These are phyloP conservation scores for Pythium guiyangense DNA, from an alignment of 352 stramenopile species.

Conservation along the genomic window DNA sequence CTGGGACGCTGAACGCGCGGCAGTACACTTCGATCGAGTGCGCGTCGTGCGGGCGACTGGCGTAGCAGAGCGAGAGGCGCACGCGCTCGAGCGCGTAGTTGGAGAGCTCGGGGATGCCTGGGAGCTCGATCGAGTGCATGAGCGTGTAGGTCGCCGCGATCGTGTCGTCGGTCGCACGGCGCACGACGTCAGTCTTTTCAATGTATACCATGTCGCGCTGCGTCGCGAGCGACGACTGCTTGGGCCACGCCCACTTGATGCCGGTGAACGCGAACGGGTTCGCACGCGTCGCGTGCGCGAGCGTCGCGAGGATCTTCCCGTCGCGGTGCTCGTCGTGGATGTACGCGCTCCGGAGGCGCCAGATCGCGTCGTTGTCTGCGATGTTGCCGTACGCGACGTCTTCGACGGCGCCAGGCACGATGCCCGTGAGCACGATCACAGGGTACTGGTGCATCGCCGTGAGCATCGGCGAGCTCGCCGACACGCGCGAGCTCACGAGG, in stretches of 20 bases:
- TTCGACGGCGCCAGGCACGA: constrained; percentile 32
- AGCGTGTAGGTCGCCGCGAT: constrained; percentile 7
- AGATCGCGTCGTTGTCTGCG: constrained; percentile 32
- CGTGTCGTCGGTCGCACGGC: background rate
- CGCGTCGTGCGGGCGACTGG: constrained; percentile 14
- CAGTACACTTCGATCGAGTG: constrained; percentile 23
- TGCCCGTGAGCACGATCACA: constrained; percentile 30
- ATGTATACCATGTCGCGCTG: constrained; percentile 11
- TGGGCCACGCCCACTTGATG: constrained; percentile 32
- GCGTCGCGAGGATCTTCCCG: constrained; percentile 27
- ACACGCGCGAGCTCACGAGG: too few species aligned
- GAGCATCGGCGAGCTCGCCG: too few species aligned
- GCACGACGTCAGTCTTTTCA: constrained; percentile 10
- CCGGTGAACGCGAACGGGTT: constrained; percentile 40
- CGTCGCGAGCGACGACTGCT: background rate
- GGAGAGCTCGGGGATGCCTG: constrained; percentile 9
- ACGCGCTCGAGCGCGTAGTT: constrained; percentile 16
- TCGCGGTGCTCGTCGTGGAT: constrained; percentile 34
- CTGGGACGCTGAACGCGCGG: constrained; percentile 18
- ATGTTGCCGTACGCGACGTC: constrained; percentile 36
- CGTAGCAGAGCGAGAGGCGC: constrained; percentile 24
- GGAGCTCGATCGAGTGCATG: constrained; percentile 14
- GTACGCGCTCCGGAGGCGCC: constrained; percentile 32
- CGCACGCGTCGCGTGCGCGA: constrained; percentile 21
- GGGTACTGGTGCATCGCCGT: constrained; percentile 8